Base-by-base conservation (phyloP, 306 rosid species). In the Vigna reflexopilosa region DNA sequence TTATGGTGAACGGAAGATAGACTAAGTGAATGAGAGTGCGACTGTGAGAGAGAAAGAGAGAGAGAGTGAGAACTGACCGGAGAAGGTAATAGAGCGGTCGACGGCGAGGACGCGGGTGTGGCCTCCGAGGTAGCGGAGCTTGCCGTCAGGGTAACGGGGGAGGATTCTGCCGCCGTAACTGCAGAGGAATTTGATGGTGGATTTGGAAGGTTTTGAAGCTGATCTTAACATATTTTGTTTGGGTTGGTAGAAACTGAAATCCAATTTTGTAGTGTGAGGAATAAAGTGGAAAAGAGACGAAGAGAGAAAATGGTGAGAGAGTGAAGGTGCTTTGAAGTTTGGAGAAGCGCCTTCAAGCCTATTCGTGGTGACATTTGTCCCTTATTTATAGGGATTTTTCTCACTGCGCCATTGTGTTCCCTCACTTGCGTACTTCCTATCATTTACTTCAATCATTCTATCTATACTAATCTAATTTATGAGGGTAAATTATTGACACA, bases 121-220 rank as follows among this genome's bases (percentile, higher is more conserved):
- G 54, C 99, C 99, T 4, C 99, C 97, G 58, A 85, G 42, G 10
- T 95, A 95, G 63, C 99, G 98, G 86, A 95, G 97, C 66, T 93
- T 91, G 49, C 97, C 91, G 86, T 95, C 99, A 22, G 99, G 91
- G 55, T 91, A 86, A 45, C 99, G 97, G 40, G 99, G 99, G 65
- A 91, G 84, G 86, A 95, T 95, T 84, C 87, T 93, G 72, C 98
- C 99, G 70, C 99, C 91, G 78, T 95, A 87, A 85, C 98, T 93
- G 45, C 90, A 95, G 83, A 95, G 93, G 87, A 93, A 91, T 73
- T 93, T 95, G 74, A 91, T 72, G 50, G 89, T 81, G 73, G 93
- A 55, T 19, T 80, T 78, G 61, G 83, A 72, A 49, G 81, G 42
- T 9, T 10, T 50, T 5, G 66, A 62, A 26, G 66, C 63, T 34